Percentiles rank a stretch among this genome's conserved stretches.
These are phyloP conservation scores for Geranomyces michiganensis DNA, from an alignment of 192 early-diverging fungal genomes.

Conservation along the genomic window DNA sequence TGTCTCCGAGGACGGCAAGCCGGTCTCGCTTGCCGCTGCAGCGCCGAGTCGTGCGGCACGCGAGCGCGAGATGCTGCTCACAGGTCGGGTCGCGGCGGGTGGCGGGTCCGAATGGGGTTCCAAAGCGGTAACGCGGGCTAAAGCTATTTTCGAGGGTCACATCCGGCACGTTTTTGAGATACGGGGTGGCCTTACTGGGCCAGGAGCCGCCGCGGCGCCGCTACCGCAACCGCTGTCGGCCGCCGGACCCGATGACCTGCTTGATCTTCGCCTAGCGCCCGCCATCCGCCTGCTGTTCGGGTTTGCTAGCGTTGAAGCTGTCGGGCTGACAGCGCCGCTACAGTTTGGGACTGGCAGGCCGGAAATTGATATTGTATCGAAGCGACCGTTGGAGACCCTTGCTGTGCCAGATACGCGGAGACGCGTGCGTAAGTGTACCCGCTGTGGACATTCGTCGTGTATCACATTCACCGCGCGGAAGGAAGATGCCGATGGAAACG, in stretches of 20 bases:
- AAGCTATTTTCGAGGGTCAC: conserved; percentile 6
- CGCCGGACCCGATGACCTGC: conserved; percentile 13
- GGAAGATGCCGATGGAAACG: background rate
- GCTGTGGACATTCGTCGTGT: conserved; percentile 15
- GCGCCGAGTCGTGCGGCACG: background rate
- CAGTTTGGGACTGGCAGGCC: background rate
- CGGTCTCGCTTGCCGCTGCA: background rate
- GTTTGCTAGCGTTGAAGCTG: background rate
- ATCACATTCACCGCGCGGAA: background rate
- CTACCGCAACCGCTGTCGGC: background rate
- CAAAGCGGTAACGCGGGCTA: background rate
- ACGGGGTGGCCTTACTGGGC: background rate
- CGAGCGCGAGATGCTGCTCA: conserved; percentile 11
- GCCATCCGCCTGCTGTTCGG: conserved; percentile 18
- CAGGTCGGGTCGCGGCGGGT: background rate
- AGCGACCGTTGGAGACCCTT: background rate
- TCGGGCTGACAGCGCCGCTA: background rate
- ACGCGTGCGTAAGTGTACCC: conserved; percentile 17
- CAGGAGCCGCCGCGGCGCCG: background rate
- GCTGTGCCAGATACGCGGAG: too few relatives aligned
- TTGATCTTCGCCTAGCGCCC: conserved; percentile 12
- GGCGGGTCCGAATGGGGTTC: background rate
- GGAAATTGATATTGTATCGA: conserved; percentile 23
- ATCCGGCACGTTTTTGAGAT: conserved; percentile 15
- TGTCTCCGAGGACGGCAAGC: background rate